Base-by-base conservation (phyloP, 176 grass and related monocot species). In the Thinopyrum elongatum region DNA sequence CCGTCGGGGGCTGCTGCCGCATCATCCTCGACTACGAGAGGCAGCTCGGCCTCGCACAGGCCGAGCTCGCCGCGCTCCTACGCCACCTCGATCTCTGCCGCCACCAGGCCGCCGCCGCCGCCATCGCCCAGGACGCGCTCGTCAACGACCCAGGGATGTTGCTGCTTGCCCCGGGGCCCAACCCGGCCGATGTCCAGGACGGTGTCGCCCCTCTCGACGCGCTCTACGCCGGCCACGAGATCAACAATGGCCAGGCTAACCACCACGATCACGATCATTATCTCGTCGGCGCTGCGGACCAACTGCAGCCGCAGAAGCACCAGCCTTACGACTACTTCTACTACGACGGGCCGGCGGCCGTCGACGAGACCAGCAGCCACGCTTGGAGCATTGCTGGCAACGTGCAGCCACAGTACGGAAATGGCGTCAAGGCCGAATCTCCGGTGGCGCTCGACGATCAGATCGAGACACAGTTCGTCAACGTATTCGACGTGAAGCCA, bases 1-100 rank as follows among this genome's bases (percentile, higher is more conserved):
- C 88, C 38, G 73, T 93, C 49, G 36, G 53, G 3, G 93, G 93
- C 0, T 88, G 88, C 76, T 70, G 23, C 46, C 8, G 23, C 71
- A 14, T 90, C 59, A 29, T 89, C 3, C 0, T 39, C 5, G 17
- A 76, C 0, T 74, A 72, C 88, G 16, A 58, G 21, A 57, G 4
- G 0, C 39, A 88, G 73, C 5, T 90, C 60, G 1, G 3, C 3
- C 3, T 2, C 11, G 4, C 19, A 10, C 1, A 6, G 0, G 28
- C 51, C 11, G 83, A 95, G 55, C 90, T 84, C 70, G 3, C 0
- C 0, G 6, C 31, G 26, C 30, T 92, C 0, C 28, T 10, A 0
- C 59, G 47, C 1, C 83, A 92, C 46, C 61, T 92, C 8, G 25
- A 27, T 0, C 14, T 84, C 39, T 95, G 39, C 26, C 83, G 83